Conservation (phyloP, 768 basidiomycete genomes). For the Suillus sp. region DNA sequence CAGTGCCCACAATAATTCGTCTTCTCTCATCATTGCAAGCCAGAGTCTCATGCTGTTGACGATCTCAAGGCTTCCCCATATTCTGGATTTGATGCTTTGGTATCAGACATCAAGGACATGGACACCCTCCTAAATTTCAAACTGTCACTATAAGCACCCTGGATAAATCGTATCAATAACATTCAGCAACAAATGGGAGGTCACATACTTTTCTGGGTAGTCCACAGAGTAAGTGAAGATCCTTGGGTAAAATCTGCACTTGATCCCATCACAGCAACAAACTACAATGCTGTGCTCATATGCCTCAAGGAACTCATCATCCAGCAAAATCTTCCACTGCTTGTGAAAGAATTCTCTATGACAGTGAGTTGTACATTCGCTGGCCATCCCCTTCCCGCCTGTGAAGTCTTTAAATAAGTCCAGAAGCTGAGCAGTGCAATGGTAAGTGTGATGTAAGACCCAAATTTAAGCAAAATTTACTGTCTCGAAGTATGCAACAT, state of each 20-base stretch:
- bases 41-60: too few relatives aligned
- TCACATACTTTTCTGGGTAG: constrained; percentile 40
- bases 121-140: constrained; percentile 30
- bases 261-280: constrained; percentile 17
- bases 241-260: constrained; percentile 26
- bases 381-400: neutral
- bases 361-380: constrained; percentile 17
- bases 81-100: constrained; percentile 17
- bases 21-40: too few relatives aligned
- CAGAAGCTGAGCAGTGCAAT: constrained; percentile 17
- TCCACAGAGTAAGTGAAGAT: constrained; percentile 39
- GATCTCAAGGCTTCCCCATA: constrained; percentile 16
- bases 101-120: constrained; percentile 33
- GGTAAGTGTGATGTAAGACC: too few relatives aligned
- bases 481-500: too few relatives aligned
- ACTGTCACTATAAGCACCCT: constrained; percentile 32
- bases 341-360: constrained; percentile 21
- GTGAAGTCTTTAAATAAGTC: constrained; percentile 14
- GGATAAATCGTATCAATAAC: neutral
- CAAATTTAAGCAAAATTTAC: too few relatives aligned
- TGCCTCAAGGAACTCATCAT: constrained; percentile 20
- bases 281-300: constrained; percentile 22
- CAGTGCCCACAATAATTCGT: too few relatives aligned
- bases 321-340: constrained; percentile 17
- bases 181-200: neutral